phyloP scores from a whole-genome alignment of 2,329 filamentous ascomycete genomes.

The Colletotrichum magnum region DNA sequence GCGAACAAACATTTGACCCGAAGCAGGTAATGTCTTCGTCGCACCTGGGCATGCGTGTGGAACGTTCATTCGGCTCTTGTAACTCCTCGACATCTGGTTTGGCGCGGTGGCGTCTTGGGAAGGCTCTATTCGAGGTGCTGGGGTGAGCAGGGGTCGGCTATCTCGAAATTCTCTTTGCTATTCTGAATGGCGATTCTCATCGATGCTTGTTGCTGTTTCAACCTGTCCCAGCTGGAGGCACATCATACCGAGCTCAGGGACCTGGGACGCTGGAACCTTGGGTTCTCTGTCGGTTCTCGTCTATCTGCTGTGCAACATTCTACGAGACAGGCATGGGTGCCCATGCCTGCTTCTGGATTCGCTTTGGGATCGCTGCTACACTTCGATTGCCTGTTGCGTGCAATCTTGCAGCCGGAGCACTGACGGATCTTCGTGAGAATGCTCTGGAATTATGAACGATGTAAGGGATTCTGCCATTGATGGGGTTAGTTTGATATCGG shows the following conservation, averaged over 20 bases:
- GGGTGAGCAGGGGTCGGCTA: too few relatives aligned
- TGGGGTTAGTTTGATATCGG: too few relatives aligned
- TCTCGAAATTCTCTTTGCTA: too few relatives aligned
- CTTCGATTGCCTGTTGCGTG: too few relatives aligned
- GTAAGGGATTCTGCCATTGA: too few relatives aligned
- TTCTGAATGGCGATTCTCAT: neutral
- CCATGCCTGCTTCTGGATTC: too few relatives aligned
- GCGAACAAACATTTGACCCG: conserved; percentile 22
- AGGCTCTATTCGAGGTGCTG: too few relatives aligned
- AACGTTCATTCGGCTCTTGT: conserved; percentile 28
- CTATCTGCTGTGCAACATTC: neutral
- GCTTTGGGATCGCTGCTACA: too few relatives aligned
- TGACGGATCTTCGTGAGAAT: too few relatives aligned
- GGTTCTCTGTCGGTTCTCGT: neutral
- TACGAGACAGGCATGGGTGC: too few relatives aligned
- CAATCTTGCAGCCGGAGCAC: too few relatives aligned
- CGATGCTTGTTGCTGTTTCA: neutral
- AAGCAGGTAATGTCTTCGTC: neutral
- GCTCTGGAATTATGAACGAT: too few relatives aligned
- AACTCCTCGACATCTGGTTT: neutral
- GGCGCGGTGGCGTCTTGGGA: neutral
- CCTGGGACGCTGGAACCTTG: conserved; percentile 13
- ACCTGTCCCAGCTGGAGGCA: conserved; percentile 7
- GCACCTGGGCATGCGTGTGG: conserved; percentile 14
- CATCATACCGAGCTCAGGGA: conserved; percentile 23